Evolutionary conservation across 1,284 basidiomycete genomes (phyloP), one percentile per base, ranked within the genome.

Genomic region (Coniferiporia sulphurascens): DNA sequence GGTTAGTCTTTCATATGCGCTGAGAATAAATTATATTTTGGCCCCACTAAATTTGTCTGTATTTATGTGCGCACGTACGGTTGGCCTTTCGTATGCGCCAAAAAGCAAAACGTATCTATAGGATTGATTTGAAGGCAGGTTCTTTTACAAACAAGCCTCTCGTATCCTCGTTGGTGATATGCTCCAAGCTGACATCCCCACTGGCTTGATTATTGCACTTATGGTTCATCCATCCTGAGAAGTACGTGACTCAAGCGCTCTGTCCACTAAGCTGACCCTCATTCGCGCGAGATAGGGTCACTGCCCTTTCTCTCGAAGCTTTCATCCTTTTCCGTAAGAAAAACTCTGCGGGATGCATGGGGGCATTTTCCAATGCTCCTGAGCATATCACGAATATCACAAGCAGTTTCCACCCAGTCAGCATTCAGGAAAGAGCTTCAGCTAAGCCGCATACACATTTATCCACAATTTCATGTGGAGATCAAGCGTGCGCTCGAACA

Each of bases 321-420:
- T 97, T 98, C 73, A 92, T 96, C 45, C 75, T 97, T 1, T 97
- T 89, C 68, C 83, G 95, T 48, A 87, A 95, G 70, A 85, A 88
- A 72, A 98, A 98, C 72, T 76, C 83, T 71, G 81, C 79, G 4
- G 96, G 95, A 1, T 99, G 98, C 71, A 75, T 98, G 63, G 98
- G 99, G 72, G 97, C 95, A 0, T 98, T 99, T 70, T 94, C 94
- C 0, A 96, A 98, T 71, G 89, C 98, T 66, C 94, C 96, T 0
- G 96, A 99, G 70, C 85, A 89, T 61, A 97, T 99, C 63, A 94
- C 91, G 0, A n/a, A n/a, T n/a, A n/a, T n/a, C n/a, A n/a, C n/a
- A n/a, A 91, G 87, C 65, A 95, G 95, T 0, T 75, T 98, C 68
- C 93, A 90, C 0, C 95, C 96, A 0, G 76, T 99, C 17, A 68